phyloP scores from a whole-genome alignment of 345 rosid species.

The Combretum micranthum region DNA sequence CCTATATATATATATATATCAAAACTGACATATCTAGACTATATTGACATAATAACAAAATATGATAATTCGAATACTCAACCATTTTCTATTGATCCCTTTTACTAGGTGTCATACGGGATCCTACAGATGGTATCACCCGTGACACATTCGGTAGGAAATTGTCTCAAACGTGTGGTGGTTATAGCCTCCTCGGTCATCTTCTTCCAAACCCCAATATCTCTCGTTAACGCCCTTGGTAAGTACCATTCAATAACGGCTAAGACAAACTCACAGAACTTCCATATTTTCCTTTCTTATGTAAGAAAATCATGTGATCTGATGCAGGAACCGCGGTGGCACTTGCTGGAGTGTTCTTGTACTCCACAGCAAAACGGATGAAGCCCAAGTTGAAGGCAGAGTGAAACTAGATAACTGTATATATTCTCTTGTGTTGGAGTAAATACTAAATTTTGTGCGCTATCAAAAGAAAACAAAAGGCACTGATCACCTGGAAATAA shows the following conservation, averaged over 20 bases:
- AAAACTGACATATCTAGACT: no score
- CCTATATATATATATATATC: no score
- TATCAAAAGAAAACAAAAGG: no score
- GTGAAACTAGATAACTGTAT: background rate
- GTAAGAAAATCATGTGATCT: background rate
- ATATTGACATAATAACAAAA: no score
- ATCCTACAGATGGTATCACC: constrained; percentile 78
- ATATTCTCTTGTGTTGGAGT: no score
- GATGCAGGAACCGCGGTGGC: constrained; percentile 68
- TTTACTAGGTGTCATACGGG: constrained; percentile 62
- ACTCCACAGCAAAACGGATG: constrained; percentile 44
- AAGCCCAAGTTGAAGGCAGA: constrained; percentile 33
- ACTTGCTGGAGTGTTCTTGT: constrained; percentile 69
- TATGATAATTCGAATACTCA: no score
- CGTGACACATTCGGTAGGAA: constrained; percentile 81
- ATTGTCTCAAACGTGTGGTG: constrained; percentile 76
- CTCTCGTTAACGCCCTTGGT: constrained; percentile 62
- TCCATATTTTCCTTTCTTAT: background rate
- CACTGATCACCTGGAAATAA: no score
- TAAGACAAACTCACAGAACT: background rate
- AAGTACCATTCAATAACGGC: background rate
- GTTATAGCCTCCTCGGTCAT: constrained; percentile 63
- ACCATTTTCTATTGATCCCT: background rate
- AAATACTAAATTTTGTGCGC: no score
- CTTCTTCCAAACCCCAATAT: constrained; percentile 62